phyloP scores from a whole-genome alignment of 2,329 filamentous ascomycete genomes.

The Colletotrichum tamarilloi region DNA sequence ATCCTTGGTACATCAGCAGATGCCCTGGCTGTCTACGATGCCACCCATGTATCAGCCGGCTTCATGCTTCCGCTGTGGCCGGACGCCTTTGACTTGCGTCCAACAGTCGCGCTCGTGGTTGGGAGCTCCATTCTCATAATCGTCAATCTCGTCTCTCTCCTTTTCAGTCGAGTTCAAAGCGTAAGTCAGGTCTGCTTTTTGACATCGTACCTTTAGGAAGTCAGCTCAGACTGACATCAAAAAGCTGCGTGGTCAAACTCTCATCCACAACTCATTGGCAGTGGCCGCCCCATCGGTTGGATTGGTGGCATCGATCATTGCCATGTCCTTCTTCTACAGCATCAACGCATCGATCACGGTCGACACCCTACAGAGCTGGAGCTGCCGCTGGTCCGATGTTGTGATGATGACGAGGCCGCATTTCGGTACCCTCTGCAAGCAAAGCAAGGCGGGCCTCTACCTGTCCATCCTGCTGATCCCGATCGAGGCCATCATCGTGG shows the following conservation, averaged over 20 bases:
- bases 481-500: conserved; percentile 62
- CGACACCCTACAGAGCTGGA: conserved; percentile 71
- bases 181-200: conserved; percentile 52
- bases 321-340: conserved; percentile 67
- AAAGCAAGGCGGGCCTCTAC: conserved; percentile 65
- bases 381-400: conserved; percentile 68
- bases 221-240: background rate
- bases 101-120: conserved; percentile 65
- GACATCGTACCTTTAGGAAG: background rate
- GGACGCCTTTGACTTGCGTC: conserved; percentile 64
- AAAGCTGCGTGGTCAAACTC: conserved; percentile 21
- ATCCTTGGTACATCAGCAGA: conserved; percentile 66
- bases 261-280: conserved; percentile 34
- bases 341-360: conserved; percentile 62
- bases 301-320: conserved; percentile 58
- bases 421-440: conserved; percentile 66
- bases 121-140: conserved; percentile 62
- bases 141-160: conserved; percentile 59
- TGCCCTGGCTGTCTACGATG: conserved; percentile 65
- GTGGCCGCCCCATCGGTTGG: conserved; percentile 44
- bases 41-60: conserved; percentile 59
- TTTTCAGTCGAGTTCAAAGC: conserved; percentile 58
- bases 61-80: conserved; percentile 69
- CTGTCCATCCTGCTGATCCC: conserved; percentile 68
- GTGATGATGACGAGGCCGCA: conserved; percentile 63